These are phyloP conservation scores for Trichoderma semiorbis DNA, from an alignment of 2,329 filamentous ascomycete genomes.

Conservation along the genomic window DNA sequence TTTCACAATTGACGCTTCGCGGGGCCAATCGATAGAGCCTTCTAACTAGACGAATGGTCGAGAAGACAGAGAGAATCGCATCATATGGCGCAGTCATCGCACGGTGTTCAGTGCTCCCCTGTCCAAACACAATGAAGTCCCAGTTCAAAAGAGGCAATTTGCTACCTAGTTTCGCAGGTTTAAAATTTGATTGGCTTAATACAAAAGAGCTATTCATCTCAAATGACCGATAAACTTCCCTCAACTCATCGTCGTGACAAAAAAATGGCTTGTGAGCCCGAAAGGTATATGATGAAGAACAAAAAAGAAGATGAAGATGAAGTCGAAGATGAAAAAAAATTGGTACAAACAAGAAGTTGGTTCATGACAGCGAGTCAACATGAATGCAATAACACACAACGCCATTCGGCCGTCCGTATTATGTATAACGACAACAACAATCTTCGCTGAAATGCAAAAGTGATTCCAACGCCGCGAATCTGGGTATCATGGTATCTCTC, in stretches of 20 bases:
- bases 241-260: background rate
- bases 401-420: constrained; percentile 13
- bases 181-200: background rate
- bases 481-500: constrained; percentile 25
- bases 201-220: constrained; percentile 15
- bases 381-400: constrained; percentile 16
- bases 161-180: background rate
- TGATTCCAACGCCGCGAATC: constrained; percentile 23
- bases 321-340: background rate
- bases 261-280: background rate
- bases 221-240: constrained; percentile 1
- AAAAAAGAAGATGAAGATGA: background rate
- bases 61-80: background rate
- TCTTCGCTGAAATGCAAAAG: constrained; percentile 19
- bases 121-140: background rate
- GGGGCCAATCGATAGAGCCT: background rate
- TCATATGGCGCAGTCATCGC: background rate
- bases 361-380: constrained; percentile 3
- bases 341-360: constrained; percentile 1
- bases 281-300: constrained; percentile 11
- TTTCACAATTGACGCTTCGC: background rate
- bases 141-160: background rate
- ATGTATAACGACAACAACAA: constrained; percentile 15
- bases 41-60: background rate
- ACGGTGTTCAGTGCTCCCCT: background rate